Base-by-base conservation (phyloP, 2,329 filamentous ascomycete genomes). In the Ophiostoma tasmaniense region DNA sequence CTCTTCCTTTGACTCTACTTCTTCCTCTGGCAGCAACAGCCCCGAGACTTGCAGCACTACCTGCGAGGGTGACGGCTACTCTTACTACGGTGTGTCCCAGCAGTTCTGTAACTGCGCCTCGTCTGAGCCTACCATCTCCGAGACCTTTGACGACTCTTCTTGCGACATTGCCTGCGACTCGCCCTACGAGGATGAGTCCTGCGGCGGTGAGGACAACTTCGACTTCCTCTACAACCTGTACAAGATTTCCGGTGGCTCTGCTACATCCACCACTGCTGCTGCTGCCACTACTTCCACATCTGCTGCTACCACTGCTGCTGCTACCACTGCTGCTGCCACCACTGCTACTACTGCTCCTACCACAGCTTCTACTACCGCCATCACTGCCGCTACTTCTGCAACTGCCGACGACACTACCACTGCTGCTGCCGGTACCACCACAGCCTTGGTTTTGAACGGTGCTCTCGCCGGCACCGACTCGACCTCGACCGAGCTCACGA, bases 141-240 rank as follows among this genome's bases (percentile, higher is more conserved):
- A 72, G 72, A 72, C 70, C 17, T 73, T 70, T 33, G 70, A 62
- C 30, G 68, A 68, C 39, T 71, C 72, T 2, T 39, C 68, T 1
- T 73, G 72, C 59, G n/a, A 42, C 7, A 66, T 71, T 33, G 39
- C 70, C 17, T 73, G 72, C 65, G 4, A 67, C 6, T 66, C 71
- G 2, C 71, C 71, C 35, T 67, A 71, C 65, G 65, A 69, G 66
- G 28, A 5, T 17, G 68, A 70, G 61, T 42, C 50, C 1, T 73
- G 72, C 50, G 72, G 72, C 64, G 72, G 72, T 45, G 67, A 67
- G 61, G 69, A 71, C 22, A 70, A 67, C 59, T 72, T 72, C 52
- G 42, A 70, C 2, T 70, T 72, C 28, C n/a, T 73, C 22, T 73
- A 72, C 70, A 70, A 72, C 62, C 69, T 73, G 1, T 73, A 71